Evolutionary conservation across 208 protist species (phyloP).

Genomic region (Wallacemonas rigidus): DNA sequence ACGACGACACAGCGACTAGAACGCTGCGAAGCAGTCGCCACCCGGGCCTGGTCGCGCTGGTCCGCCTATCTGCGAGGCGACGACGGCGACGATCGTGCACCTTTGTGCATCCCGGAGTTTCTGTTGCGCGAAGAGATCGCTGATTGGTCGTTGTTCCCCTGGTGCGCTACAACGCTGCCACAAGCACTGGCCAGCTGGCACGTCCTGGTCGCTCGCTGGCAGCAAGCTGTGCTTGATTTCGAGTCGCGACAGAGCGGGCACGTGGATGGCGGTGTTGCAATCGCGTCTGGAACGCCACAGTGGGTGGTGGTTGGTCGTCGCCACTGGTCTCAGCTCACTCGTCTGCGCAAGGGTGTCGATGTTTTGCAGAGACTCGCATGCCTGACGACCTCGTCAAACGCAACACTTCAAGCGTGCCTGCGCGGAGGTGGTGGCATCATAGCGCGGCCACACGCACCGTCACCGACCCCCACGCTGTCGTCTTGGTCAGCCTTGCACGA

Average conservation of each 20-base stretch:
- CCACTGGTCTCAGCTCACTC: conserved; percentile 11
- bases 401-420: neutral
- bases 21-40: neutral
- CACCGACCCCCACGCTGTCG: neutral
- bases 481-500: neutral
- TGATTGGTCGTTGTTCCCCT: conserved; percentile 12
- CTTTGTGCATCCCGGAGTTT: neutral
- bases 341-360: neutral
- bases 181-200: neutral
- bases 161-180: neutral
- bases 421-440: neutral
- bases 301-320: conserved; percentile 2
- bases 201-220: neutral
- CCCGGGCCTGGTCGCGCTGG: neutral
- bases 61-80: neutral
- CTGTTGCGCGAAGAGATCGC: conserved; percentile 8
- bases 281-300: neutral
- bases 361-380: neutral
- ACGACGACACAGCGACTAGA: neutral
- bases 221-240: neutral
- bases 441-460: too few relatives aligned
- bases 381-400: neutral
- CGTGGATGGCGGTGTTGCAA: neutral
- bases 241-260: neutral
- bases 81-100: neutral